Evolutionary conservation across 805 yeast genomes (phyloP), one percentile per base, ranked within the genome.

Genomic region (Jamesozyma rosinii): DNA sequence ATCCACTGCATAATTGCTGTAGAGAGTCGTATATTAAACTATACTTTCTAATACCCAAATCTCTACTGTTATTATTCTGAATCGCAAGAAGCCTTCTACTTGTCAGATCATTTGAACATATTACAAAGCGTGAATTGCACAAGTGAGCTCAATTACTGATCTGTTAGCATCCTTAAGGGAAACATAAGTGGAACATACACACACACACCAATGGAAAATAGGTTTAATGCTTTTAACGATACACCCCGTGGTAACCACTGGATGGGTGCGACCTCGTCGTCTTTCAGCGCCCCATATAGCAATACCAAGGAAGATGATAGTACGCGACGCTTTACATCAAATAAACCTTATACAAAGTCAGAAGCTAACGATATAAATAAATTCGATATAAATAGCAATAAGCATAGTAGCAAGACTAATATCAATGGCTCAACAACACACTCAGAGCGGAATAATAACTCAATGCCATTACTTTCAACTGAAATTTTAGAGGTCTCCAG

Each of bases 401-500:
- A 2, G 26, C 8, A 15, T 14, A 31, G 18, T 45, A 46, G 26
- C 41, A 34, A 32, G 21, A 32, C 36, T 20, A 27, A n/a, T 22
- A 10, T 9, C 9, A 31, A 22, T 32, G 31, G 19, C 19, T 36
- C 35, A 17, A 33, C 18, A 5, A 35, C 29, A 4, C 17, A 18
- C 5, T 10, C 24, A 4, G n/a, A 37, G 4, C 14, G 5, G 31
- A 21, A 38, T 17, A 22, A 17, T 15, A 31, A 32, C 8, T 22
- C 36, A 17, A 27, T 50, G 35, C 68, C 80, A 3, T 64, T 83
- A 35, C 77, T 90, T 35, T 85, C 95, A 0, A 70, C 77, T 14
- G 65, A 71, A 5, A 67, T 79, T 1, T 57, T 89, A 21, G 95
- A 87, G 49, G 75, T 76, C 5, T 85, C 85, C 2, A 76, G 84